Evolutionary conservation across 2,329 filamentous ascomycete genomes (phyloP).

Genomic region (Beauveria rudraprayagi): DNA sequence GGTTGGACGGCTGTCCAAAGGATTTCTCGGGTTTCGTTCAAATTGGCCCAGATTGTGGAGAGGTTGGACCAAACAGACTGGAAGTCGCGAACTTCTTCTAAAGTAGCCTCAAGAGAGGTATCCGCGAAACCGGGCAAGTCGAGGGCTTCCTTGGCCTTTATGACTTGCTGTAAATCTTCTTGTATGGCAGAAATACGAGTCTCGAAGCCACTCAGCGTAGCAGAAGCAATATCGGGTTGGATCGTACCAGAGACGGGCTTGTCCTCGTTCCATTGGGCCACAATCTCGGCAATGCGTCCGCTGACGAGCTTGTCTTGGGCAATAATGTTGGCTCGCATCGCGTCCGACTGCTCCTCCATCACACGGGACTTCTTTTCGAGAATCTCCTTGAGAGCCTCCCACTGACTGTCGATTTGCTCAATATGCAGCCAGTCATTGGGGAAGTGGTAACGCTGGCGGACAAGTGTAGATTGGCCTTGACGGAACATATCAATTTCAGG

Average conservation of each 20-base stretch:
- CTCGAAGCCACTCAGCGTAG: conserved; percentile 76
- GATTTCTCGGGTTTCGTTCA: conserved; percentile 87
- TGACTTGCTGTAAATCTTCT: conserved; percentile 85
- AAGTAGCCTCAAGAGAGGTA: conserved; percentile 71
- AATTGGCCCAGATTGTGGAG: conserved; percentile 90
- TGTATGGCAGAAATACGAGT: conserved; percentile 75
- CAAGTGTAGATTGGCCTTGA: conserved; percentile 87
- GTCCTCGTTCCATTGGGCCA: conserved; percentile 85
- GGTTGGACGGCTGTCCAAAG: conserved; percentile 95
- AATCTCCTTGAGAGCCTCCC: conserved; percentile 88
- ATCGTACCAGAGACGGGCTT: conserved; percentile 95
- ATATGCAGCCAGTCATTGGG: conserved; percentile 91
- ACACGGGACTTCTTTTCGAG: conserved; percentile 88
- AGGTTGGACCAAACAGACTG: conserved; percentile 97
- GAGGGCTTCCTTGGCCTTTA: conserved; percentile 92
- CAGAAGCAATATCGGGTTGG: conserved; percentile 78
- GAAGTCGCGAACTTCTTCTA: conserved; percentile 97
- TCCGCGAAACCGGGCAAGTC: conserved; percentile 76
- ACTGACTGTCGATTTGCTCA: conserved; percentile 93
- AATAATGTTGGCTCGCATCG: conserved; percentile 84
- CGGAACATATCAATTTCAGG: conserved; percentile 94
- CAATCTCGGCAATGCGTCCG: conserved; percentile 80
- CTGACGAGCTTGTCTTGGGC: conserved; percentile 89
- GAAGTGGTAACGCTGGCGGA: conserved; percentile 88
- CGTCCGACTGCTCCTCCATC: conserved; percentile 93